phyloP scores from a whole-genome alignment of 2,329 filamentous ascomycete genomes.

The Fusarium verticillioides region DNA sequence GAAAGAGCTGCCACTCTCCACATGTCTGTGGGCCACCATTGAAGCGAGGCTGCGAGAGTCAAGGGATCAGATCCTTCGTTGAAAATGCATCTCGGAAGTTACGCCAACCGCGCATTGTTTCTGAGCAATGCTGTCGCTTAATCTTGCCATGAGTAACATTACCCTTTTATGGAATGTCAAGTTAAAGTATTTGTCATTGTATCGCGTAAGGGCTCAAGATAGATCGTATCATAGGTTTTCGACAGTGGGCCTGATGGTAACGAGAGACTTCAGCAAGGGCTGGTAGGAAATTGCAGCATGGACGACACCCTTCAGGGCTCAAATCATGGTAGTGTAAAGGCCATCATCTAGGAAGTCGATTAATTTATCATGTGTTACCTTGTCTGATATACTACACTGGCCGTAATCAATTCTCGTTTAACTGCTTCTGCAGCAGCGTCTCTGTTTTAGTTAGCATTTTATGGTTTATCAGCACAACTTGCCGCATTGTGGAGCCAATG shows the following conservation, averaged over 20 bases:
- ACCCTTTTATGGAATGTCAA: too few relatives aligned
- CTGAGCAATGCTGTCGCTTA: too few relatives aligned
- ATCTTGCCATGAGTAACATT: too few relatives aligned
- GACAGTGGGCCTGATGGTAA: background rate
- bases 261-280: background rate
- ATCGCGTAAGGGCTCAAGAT: too few relatives aligned
- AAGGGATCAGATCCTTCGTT: too few relatives aligned
- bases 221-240: background rate
- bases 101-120: too few relatives aligned
- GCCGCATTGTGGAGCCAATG: rapidly evolving
- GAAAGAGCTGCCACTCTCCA: too few relatives aligned
- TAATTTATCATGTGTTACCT: rapidly evolving
- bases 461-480: background rate
- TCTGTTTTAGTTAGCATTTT: background rate
- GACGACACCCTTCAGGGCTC: rapidly evolving
- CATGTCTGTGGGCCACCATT: too few relatives aligned
- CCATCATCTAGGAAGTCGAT: rapidly evolving
- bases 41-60: rapidly evolving
- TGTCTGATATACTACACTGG: background rate
- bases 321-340: background rate
- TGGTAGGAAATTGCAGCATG: rapidly evolving
- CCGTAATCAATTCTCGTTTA: background rate
- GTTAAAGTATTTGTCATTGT: too few relatives aligned
- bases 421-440: background rate
- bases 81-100: too few relatives aligned